Conservation (phyloP, 2,329 filamentous ascomycete genomes). For the Fusarium zealandicum region DNA sequence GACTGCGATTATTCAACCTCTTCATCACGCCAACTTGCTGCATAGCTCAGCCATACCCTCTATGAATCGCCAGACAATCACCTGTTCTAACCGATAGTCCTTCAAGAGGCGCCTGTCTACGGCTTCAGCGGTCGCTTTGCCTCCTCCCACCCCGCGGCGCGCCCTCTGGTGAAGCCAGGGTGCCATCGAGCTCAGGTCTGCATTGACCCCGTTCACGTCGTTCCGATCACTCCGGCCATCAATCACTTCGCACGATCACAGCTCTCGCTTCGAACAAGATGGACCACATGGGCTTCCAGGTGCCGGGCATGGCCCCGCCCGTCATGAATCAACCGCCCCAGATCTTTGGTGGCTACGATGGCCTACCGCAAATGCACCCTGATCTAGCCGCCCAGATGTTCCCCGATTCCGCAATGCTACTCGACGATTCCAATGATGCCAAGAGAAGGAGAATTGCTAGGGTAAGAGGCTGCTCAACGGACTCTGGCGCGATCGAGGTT, state of each 20-base stretch:
- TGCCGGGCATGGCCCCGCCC: conserved; percentile 64
- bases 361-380: conserved; percentile 61
- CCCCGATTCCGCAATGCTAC: conserved; percentile 60
- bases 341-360: conserved; percentile 73
- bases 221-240: conserved; percentile 4
- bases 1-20: conserved; percentile 23
- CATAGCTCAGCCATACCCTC: neutral
- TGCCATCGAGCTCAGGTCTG: conserved; percentile 1
- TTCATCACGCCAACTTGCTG: conserved; percentile 9
- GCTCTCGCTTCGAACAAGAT: conserved; percentile 31
- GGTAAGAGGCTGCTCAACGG: conserved; percentile 58
- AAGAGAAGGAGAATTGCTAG: conserved; percentile 89
- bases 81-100: neutral
- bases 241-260: neutral
- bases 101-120: neutral
- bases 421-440: conserved; percentile 77
- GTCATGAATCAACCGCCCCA: conserved; percentile 73
- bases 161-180: conserved; percentile 3
- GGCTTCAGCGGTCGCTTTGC: conserved; percentile 1
- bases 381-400: conserved; percentile 69
- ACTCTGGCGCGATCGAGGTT: conserved; percentile 1
- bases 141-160: conserved; percentile 3
- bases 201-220: conserved; percentile 26
- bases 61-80: conserved; percentile 12
- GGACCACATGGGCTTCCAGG: conserved; percentile 64